Evolutionary conservation across 495 filamentous ascomycete genomes (phyloP), one percentile per base, ranked within the genome.

Genomic region (Penicillium chermesinum): DNA sequence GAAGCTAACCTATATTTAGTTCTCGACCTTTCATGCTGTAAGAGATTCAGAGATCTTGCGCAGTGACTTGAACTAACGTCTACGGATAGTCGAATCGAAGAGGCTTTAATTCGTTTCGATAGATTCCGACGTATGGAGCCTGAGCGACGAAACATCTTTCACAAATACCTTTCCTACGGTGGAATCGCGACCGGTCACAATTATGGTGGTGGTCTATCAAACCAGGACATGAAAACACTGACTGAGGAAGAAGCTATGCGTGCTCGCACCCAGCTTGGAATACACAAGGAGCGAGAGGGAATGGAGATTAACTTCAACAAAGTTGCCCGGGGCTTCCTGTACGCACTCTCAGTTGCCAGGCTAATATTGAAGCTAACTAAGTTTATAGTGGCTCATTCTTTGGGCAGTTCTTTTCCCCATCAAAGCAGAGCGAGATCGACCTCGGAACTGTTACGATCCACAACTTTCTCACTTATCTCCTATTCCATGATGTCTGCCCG

Each of bases 381-480:
- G 20, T 19, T 17, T 14, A 20, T 37, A 72, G 65, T 41, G 76
- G 74, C 46, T 82, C 74, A 7, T 72, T 67, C 53, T 72, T 74
- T 51, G 69, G 74, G 5, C 49, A 47, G 3, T 55, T 58, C 38
- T 78, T 73, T 58, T 65, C 71, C 36, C 67, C 75, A 5, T 61
- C 73, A 8, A 69, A 90, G 61, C 69, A 56, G 0, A 71, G 75
- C 0, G 77, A 87, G 51, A 75, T 97, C 46, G 71, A 77, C 41
- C 50, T 72, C 13, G 72, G 69, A 8, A 75, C 78, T 10, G 67
- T 71, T 16, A 79, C 93, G 2, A 73, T 96, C 39, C 77, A 77
- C 42, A 95, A 93, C 65, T 96, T 96, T 64, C 77, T 94, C 47
- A 89, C 88, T 52, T 97, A 95, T 55, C 72, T 96, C 10, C 70